phyloP scores from a whole-genome alignment of 2,329 filamentous ascomycete species.

The Penicillium thymicola region DNA sequence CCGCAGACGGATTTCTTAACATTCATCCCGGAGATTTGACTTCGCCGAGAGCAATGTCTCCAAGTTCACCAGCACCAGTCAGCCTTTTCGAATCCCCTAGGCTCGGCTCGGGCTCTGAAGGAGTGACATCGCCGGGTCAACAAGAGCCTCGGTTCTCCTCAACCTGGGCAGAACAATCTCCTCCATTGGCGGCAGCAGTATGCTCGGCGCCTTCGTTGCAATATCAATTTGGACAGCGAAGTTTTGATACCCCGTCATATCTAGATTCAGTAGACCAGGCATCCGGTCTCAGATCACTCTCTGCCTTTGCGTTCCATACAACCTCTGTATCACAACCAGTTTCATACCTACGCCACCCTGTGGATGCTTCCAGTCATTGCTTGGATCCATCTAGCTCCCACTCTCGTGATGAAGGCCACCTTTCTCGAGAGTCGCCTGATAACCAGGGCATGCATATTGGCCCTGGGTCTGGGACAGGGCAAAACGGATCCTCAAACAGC shows the following conservation, averaged over 20 bases:
- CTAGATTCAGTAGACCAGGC: conserved; percentile 24
- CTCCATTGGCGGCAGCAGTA: conserved; percentile 9
- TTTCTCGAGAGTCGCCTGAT: background rate
- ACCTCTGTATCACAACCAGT: conserved; percentile 34
- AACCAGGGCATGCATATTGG: conserved; percentile 2
- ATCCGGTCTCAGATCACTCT: conserved; percentile 25
- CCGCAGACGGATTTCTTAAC: conserved; percentile 15
- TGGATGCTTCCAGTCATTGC: conserved; percentile 39
- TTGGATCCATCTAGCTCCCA: conserved; percentile 16
- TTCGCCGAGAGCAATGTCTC: conserved; percentile 16
- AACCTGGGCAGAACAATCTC: conserved; percentile 24
- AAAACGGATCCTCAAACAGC: background rate
- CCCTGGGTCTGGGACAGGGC: background rate
- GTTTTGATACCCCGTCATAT: conserved; percentile 18
- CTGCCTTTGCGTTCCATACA: conserved; percentile 31
- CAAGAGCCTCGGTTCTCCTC: conserved; percentile 13
- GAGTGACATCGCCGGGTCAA: conserved; percentile 11
- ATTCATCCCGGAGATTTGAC: conserved; percentile 10
- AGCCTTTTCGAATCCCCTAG: conserved; percentile 18
- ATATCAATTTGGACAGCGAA: conserved; percentile 16
- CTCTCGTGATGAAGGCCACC: conserved; percentile 3
- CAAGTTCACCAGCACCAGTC: conserved; percentile 10
- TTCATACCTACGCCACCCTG: conserved; percentile 34
- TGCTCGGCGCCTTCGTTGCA: conserved; percentile 17
- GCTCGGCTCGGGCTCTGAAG: conserved; percentile 8